Evolutionary conservation across 306 rosid genomes (phyloP).

Genomic region (Cajanus cajan): DNA sequence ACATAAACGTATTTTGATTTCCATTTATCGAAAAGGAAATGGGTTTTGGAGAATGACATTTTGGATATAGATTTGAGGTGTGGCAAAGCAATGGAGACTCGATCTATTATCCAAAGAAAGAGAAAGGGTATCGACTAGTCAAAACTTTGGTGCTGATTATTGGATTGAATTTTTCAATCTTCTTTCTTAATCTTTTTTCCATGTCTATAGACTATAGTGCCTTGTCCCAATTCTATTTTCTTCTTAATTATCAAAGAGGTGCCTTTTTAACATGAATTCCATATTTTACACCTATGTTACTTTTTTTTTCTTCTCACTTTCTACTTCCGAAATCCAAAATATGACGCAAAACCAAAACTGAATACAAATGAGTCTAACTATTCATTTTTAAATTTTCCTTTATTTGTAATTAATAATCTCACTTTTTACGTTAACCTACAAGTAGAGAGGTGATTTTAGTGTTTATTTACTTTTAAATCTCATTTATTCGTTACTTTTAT

Average conservation of each 20-base stretch:
- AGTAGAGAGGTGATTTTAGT: too few species aligned
- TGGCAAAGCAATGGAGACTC: conserved; percentile 20
- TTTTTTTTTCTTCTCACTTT: neutral
- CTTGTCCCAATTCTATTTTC: neutral
- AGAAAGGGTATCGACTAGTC: conserved; percentile 1
- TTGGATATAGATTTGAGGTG: neutral
- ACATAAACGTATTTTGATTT: neutral
- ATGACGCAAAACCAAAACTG: neutral
- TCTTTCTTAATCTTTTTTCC: neutral
- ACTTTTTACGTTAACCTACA: too few species aligned
- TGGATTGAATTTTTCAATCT: neutral
- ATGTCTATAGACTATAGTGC: neutral
- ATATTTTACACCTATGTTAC: neutral
- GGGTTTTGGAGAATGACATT: conserved; percentile 1
- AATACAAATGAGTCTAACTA: too few species aligned
- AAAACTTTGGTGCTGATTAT: conserved; percentile 4
- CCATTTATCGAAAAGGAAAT: neutral
- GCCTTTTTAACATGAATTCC: neutral
- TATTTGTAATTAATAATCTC: too few species aligned
- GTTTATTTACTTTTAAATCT: too few species aligned
- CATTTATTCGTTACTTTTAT: too few species aligned
- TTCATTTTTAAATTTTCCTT: too few species aligned
- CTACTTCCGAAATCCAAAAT: neutral
- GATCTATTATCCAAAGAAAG: neutral
- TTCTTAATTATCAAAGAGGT: neutral